These are phyloP conservation scores for Jackrogersella minutella DNA, from an alignment of 495 filamentous ascomycete genomes.

Conservation along the genomic window DNA sequence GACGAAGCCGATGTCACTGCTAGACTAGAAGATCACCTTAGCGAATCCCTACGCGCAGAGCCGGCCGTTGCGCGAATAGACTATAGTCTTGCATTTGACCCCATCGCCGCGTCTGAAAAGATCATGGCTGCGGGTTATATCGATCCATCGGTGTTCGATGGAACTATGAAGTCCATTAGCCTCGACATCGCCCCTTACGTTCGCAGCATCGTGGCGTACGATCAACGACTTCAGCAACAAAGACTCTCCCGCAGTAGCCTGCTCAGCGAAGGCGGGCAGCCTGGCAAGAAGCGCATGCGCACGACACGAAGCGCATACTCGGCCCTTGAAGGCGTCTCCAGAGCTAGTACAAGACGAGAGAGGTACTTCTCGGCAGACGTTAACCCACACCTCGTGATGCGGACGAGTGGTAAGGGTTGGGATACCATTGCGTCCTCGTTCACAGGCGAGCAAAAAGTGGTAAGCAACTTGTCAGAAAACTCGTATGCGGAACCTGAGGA, in stretches of 20 bases:
- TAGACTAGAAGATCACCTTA: constrained; percentile 44
- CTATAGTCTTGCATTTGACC: constrained; percentile 63
- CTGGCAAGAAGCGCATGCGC: constrained; percentile 69
- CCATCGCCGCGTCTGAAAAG: constrained; percentile 60
- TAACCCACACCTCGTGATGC: constrained; percentile 68
- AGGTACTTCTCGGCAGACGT: constrained; percentile 77
- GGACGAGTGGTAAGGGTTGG: constrained; percentile 74
- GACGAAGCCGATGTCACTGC: constrained; percentile 42
- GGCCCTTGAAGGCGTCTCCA: constrained; percentile 80
- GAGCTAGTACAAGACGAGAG: constrained; percentile 75
- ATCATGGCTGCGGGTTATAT: constrained; percentile 47
- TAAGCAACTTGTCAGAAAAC: neutral
- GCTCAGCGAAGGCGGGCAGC: constrained; percentile 61
- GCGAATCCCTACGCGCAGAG: constrained; percentile 22
- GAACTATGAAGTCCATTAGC: constrained; percentile 66
- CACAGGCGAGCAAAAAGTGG: neutral
- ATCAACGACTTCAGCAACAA: constrained; percentile 72
- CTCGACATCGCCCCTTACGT: constrained; percentile 87
- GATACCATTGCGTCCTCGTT: constrained; percentile 51
- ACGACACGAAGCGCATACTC: constrained; percentile 82
- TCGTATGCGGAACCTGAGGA: neutral
- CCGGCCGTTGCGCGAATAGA: constrained; percentile 48
- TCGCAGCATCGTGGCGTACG: constrained; percentile 78
- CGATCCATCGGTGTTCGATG: constrained; percentile 74
- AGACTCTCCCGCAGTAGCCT: constrained; percentile 69